Evolutionary conservation across 2,329 filamentous ascomycete species (phyloP), one percentile per base, ranked within the genome.

Genomic region (Neonectria coccinea): DNA sequence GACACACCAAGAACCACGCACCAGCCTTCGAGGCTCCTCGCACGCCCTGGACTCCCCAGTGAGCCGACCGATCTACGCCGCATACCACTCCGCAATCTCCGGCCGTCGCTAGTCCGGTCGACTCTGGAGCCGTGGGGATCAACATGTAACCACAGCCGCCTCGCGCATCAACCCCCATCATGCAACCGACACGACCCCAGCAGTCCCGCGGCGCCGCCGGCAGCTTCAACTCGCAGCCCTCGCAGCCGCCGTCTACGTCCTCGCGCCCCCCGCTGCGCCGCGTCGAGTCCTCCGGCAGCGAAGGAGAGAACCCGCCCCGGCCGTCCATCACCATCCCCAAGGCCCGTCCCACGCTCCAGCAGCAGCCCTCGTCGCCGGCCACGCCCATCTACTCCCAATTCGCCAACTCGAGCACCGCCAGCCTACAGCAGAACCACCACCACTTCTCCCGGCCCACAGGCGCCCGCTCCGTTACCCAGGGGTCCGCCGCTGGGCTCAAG

Each of bases 401-500:
- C 67, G 79, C 82, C 65, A 72, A 83, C 76, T 78, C 80, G 59
- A 87, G 83, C 77, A 80, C 77, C 64, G 76, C 77, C 62, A 84
- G 79, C 66, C 53, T 76, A 41, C 69, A 71, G 50, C 82, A 71
- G 50, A 82, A 82, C 25, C 85, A 86, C 22, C 85, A 86, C 64
- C 88, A 87, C 80, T 89, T 87, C 79, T 88, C 87, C 25, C 83
- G 88, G 16, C 86, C 87, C 44, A 83, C 79, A 6, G 78, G 76
- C 7, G 66, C 74, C 14, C 74, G 78, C 25, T 62, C 73, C 52
- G 70, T 70, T 53, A 68, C 75, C 53, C 73, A 77, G 68, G 67
- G 75, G 67, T 71, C 74, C 75, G 61, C 79, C 74, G 54, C 68
- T 70, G 59, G n/a, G 8, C 75, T 73, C 56, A 82, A 80, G 65